Base-by-base conservation (phyloP, 1,139 yeast genomes). In the Hyphopichia pseudoburtonii region DNA sequence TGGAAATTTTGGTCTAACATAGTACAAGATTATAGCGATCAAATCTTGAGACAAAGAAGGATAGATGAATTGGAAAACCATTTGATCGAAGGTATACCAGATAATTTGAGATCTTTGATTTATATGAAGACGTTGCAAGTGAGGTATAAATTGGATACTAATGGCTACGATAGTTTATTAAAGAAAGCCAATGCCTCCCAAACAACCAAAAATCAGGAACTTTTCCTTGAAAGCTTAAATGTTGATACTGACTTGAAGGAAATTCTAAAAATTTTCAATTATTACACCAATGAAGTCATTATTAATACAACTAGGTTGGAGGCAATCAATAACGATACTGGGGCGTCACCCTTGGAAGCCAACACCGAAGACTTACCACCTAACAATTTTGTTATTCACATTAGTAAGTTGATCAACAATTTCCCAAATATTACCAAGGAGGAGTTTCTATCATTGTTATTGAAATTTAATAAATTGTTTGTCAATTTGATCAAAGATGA, bases 111-210 rank as follows among this genome's bases (percentile, higher is more conserved):
- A 28, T 52, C 60, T 3, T 39, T 57, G 12, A 59, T 66, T 0
- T 71, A 70, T 41, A 48, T 62, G 37, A 66, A 64, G 42, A 53
- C 59, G 4, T 50, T 70, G 24, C 64, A 64, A 40, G 57, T 68
- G 9, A 52, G 59, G 35, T 56, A 60, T 42, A 57, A 53, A 33
- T 50, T 70, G 37, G 62, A 57, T 31, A 56, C 54, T 36, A 67
- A 61, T 25, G 53, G 56, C 24, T 70, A 64, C 40, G 54, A 47
- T 3, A 57, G 55, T 28, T 48, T 71, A 26, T 51, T 66, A 38
- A 56, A 58, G 34, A 58, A 61, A 35, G 68, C 70, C 4, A 52
- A 46, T 16, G 35, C 41, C 17, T 41, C 49, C 11, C 42, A 38
- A 14, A 40, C 51, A 3, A 36, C 38, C n/a, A 44, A 47, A 31